Conservation (phyloP, 768 basidiomycete species). For the Podaxis rugospora region DNA sequence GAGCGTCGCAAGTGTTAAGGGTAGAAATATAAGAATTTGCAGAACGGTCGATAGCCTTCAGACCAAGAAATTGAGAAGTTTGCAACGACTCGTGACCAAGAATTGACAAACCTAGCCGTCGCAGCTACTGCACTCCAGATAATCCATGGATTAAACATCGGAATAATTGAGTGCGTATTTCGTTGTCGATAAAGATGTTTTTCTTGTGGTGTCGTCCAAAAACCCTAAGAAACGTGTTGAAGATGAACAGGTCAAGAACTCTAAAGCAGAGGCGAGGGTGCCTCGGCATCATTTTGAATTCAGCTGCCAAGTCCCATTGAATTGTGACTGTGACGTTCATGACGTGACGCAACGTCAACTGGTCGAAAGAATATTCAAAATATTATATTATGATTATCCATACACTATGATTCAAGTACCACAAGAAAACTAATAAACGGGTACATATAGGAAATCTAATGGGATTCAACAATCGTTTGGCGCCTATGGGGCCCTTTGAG, state of each 20-base stretch:
- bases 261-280: background rate
- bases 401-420: background rate
- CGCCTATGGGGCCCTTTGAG: background rate
- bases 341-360: constrained; percentile 1
- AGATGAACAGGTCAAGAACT: background rate
- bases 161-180: background rate
- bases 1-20: constrained; percentile 79
- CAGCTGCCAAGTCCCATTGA: background rate
- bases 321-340: background rate
- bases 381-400: background rate
- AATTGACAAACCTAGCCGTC: constrained; percentile 48
- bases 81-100: background rate
- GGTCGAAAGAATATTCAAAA: background rate
- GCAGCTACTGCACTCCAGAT: constrained; percentile 63
- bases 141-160: constrained; percentile 55
- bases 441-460: background rate
- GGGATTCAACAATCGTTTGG: background rate
- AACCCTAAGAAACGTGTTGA: background rate
- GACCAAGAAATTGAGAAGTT: constrained; percentile 2
- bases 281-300: background rate
- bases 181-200: background rate
- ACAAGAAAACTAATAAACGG: background rate
- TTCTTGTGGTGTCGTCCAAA: background rate
- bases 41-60: constrained; percentile 68
- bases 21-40: constrained; percentile 81